Evolutionary conservation across 2,329 filamentous ascomycete species (phyloP).

Genomic region (Trichoderma lentiforme): DNA sequence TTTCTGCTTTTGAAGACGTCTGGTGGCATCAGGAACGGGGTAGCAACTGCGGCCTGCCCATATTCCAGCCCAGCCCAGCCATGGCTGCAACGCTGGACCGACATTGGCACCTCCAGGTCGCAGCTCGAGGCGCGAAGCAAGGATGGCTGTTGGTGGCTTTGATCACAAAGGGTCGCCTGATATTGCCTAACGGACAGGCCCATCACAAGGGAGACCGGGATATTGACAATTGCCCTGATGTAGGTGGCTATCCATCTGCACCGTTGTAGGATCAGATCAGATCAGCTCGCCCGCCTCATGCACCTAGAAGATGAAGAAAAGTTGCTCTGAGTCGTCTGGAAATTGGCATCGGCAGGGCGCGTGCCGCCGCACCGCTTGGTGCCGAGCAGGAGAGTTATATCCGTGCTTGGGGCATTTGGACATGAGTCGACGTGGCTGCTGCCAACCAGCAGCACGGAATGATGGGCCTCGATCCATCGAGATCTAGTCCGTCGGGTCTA

Average conservation of each 20-base stretch:
- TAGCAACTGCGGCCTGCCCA: background rate
- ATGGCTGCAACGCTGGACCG: background rate
- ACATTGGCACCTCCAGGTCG: background rate
- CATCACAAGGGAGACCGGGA: background rate
- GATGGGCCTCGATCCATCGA: background rate
- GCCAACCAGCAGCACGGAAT: background rate
- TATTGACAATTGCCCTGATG: background rate
- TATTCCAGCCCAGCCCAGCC: background rate
- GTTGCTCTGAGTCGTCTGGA: background rate
- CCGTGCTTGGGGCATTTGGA: background rate
- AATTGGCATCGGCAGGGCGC: background rate
- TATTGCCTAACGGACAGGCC: conserved; percentile 3
- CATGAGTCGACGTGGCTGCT: background rate
- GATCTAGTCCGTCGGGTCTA: background rate
- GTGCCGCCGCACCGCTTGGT: background rate
- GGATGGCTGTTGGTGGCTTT: conserved; percentile 14
- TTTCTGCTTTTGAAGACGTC: background rate
- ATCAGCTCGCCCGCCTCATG: background rate
- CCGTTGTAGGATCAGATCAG: conserved; percentile 6
- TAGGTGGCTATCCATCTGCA: conserved; percentile 9
- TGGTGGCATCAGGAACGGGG: background rate
- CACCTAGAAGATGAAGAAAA: background rate
- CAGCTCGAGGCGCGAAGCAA: conserved; percentile 1
- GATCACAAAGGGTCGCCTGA: background rate
- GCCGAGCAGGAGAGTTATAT: background rate